Percentiles rank a stretch among this genome's conserved stretches.
Evolutionary conservation across 345 rosid species (phyloP).

Genomic region (Microthlaspi erraticum): DNA sequence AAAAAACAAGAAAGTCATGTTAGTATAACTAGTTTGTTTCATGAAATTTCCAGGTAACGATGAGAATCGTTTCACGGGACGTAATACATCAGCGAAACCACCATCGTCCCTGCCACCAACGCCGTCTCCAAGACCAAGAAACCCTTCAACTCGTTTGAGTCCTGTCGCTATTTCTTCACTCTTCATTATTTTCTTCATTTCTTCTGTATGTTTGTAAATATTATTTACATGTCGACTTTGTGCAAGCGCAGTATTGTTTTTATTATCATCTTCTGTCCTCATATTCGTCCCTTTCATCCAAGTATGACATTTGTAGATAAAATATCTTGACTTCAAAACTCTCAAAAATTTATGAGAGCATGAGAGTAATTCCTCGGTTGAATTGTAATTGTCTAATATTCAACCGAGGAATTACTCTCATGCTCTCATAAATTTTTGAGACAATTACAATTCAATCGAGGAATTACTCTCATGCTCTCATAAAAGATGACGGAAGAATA

Average conservation of each 20-base stretch:
- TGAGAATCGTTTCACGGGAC: slow-evolving; percentile 21
- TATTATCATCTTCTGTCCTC: not conserved
- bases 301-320: not conserved
- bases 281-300: slow-evolving; percentile 3
- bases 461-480: no score
- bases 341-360: not conserved
- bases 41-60: slow-evolving; percentile 34
- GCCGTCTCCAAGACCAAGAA: not conserved
- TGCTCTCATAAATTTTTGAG: no score
- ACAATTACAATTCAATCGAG: no score
- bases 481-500: not conserved
- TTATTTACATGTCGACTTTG: not conserved
- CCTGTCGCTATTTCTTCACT: slow-evolving; percentile 27
- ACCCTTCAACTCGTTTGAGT: slow-evolving; percentile 14
- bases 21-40: not conserved
- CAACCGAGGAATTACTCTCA: no score
- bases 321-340: not conserved
- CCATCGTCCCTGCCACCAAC: slow-evolving; percentile 12
- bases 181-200: slow-evolving; percentile 12
- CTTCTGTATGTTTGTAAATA: slow-evolving; percentile 14
- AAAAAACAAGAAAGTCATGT: not conserved
- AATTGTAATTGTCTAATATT: not conserved
- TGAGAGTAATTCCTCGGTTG: not conserved
- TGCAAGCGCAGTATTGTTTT: not conserved
- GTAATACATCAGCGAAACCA: not conserved